phyloP scores from a whole-genome alignment of 176 grass and related monocot species.

The Phoenix roebelenii region DNA sequence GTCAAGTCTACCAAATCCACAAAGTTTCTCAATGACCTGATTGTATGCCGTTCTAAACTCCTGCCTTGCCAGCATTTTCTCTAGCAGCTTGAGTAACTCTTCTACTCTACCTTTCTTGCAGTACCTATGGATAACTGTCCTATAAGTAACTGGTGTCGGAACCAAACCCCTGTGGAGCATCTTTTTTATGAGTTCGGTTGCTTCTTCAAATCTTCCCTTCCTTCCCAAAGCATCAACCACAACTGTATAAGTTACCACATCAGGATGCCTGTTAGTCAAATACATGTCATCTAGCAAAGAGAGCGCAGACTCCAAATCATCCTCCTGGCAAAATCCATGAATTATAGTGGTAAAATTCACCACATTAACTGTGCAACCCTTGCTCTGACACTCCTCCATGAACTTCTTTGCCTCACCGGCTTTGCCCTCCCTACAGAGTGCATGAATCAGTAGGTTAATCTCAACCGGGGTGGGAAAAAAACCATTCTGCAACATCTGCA shows the following conservation, averaged over 20 bases:
- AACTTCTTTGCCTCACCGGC: conserved; percentile 62
- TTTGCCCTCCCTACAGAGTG: conserved; percentile 54
- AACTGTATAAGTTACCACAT: conserved; percentile 85
- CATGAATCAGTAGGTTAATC: conserved; percentile 88
- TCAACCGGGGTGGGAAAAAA: conserved; percentile 74
- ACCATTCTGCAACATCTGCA: conserved; percentile 70
- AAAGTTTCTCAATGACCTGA: conserved; percentile 85
- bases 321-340: conserved; percentile 73
- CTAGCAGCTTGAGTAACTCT: conserved; percentile 62
- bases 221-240: conserved; percentile 74
- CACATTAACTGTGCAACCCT: conserved; percentile 79
- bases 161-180: conserved; percentile 83
- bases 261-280: conserved; percentile 82
- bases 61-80: conserved; percentile 64
- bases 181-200: conserved; percentile 56
- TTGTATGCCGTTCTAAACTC: conserved; percentile 60
- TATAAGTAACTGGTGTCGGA: conserved; percentile 81
- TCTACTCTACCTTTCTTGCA: conserved; percentile 61
- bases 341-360: conserved; percentile 94
- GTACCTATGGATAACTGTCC: conserved; percentile 82
- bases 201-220: conserved; percentile 69
- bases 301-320: conserved; percentile 65
- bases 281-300: conserved; percentile 96
- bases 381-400: conserved; percentile 86
- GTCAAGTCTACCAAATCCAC: conserved; percentile 54